Base-by-base conservation (phyloP, 371 early-diverging fungal species). In the Nosema muscidifuracis region DNA sequence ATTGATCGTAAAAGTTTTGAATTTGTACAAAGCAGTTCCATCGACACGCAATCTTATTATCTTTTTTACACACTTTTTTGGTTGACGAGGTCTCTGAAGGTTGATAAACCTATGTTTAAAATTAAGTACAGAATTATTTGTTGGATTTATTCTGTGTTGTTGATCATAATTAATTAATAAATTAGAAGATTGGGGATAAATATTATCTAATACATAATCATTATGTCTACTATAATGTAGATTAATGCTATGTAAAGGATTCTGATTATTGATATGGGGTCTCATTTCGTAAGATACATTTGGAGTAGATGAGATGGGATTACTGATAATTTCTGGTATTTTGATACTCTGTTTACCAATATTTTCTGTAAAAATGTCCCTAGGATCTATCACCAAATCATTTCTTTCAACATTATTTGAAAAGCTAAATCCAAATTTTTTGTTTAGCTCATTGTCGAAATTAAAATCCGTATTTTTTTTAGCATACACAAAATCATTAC, bases 281-380 rank as follows among this genome's bases (percentile, higher is more conserved):
- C n/a, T n/a, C n/a, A n/a, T n/a, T n/a, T n/a, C n/a, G n/a, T n/a
- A n/a, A n/a, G n/a, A n/a, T n/a, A n/a, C n/a, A n/a, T n/a, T n/a
- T n/a, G n/a, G n/a, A n/a, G n/a, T n/a, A n/a, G n/a, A n/a, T n/a
- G n/a, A n/a, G n/a, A n/a, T n/a, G n/a, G n/a, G n/a, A n/a, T n/a
- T n/a, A n/a, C n/a, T n/a, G n/a, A n/a, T n/a, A n/a, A n/a, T n/a
- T n/a, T n/a, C n/a, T n/a, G n/a, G n/a, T n/a, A n/a, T n/a, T n/a
- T n/a, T n/a, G n/a, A n/a, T n/a, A n/a, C n/a, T n/a, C n/a, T n/a
- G n/a, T n/a, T n/a, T n/a, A n/a, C n/a, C n/a, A n/a, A n/a, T 47
- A 47, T n/a, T 47, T 12, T 47, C n/a, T 12, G 47, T n/a, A 47
- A 47, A 47, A 47, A 47, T 47, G n/a, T 47, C 47, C n/a, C n/a